A percentile compares a stretch with the other conserved stretches of the same genome.
These are phyloP conservation scores for Geranium incanum DNA, from an alignment of 441 rosid species.

Conservation along the genomic window DNA sequence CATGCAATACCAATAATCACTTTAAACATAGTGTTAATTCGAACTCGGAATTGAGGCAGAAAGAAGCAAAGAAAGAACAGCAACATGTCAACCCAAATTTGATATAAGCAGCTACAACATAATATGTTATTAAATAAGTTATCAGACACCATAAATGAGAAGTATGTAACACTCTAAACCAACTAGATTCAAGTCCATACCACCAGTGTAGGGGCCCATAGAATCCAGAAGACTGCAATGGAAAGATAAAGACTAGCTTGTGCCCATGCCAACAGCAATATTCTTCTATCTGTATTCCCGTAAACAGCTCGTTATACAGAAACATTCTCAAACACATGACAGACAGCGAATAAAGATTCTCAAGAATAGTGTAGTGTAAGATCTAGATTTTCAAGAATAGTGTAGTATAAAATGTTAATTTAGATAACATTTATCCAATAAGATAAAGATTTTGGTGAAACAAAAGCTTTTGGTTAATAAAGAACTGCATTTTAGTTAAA, in stretches of 20 bases:
- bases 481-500: no score
- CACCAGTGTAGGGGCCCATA: conserved; percentile 92
- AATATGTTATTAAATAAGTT: conserved; percentile 10
- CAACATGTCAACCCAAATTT: not conserved
- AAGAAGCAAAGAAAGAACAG: not conserved
- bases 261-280: conserved; percentile 63
- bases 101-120: conserved; percentile 6
- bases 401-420: no score
- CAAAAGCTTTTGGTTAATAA: no score
- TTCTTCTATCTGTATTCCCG: conserved; percentile 59
- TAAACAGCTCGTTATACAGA: not conserved
- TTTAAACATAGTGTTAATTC: not conserved
- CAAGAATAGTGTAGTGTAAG: not conserved
- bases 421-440: no score
- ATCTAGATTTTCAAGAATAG: not conserved
- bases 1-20: not conserved
- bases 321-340: not conserved
- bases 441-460: no score
- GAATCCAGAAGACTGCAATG: conserved; percentile 71
- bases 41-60: not conserved
- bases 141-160: conserved; percentile 14
- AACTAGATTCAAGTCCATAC: conserved; percentile 38
- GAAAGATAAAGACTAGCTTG: conserved; percentile 86
- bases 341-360: not conserved
- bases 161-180: conserved; percentile 7